Conservation (phyloP, 2,329 filamentous ascomycete genomes). For the Ophiostoma triangulosporum region DNA sequence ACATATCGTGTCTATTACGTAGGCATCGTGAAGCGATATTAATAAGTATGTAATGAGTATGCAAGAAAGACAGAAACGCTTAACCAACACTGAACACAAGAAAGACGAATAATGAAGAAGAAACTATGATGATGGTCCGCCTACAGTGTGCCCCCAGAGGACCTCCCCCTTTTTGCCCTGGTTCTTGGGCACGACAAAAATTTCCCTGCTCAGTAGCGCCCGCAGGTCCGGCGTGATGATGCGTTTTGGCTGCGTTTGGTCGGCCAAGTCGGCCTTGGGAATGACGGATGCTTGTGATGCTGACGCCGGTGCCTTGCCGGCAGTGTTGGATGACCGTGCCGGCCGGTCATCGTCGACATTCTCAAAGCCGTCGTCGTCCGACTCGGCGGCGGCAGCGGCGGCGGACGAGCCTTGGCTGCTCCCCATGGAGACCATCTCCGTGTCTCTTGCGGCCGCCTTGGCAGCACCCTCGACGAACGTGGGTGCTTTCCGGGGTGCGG, state of each 20-base stretch:
- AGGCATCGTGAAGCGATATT: no score
- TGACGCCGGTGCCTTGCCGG: slow-evolving; percentile 9
- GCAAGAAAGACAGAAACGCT: no score
- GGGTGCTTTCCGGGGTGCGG: slow-evolving; percentile 30
- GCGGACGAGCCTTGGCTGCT: neutral
- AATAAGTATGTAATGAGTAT: no score
- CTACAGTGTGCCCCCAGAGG: slow-evolving; percentile 11
- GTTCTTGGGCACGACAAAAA: slow-evolving; percentile 21
- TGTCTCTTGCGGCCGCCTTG: neutral
- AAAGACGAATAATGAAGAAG: no score
- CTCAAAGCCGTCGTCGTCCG: neutral
- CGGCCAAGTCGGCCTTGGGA: neutral
- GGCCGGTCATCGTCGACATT: neutral
- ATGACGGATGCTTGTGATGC: neutral
- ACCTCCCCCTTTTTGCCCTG: slow-evolving; percentile 5
- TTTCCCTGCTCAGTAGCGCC: slow-evolving; percentile 35
- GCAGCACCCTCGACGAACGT: neutral
- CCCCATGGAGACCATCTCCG: slow-evolving; percentile 9
- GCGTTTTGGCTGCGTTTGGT: slow-evolving; percentile 19
- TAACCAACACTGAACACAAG: no score
- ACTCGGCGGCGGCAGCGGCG: neutral
- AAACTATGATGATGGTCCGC: neutral
- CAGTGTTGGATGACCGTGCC: neutral
- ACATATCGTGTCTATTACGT: no score
- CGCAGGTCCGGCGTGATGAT: slow-evolving; percentile 45